Evolutionary conservation across 2,329 filamentous ascomycete species (phyloP).

Genomic region (Nothomitra cinnamomea): DNA sequence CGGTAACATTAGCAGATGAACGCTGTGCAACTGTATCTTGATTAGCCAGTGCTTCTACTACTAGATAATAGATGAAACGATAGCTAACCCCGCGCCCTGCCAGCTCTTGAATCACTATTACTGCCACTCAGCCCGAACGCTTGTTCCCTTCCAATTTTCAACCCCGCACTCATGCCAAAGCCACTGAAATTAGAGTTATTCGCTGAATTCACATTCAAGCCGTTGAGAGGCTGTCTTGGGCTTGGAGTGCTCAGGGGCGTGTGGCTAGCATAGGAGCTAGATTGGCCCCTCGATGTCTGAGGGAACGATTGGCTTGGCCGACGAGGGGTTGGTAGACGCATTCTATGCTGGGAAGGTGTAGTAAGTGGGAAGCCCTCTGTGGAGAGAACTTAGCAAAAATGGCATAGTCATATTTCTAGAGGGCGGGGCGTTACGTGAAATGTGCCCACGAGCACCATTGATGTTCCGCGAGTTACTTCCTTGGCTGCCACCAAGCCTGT

Average conservation of each 20-base stretch:
- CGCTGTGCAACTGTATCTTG: neutral
- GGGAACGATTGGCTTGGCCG: neutral
- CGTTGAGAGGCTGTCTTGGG: conserved; percentile 7
- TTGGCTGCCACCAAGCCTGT: conserved; percentile 10
- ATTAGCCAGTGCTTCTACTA: neutral
- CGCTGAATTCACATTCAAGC: conserved; percentile 7
- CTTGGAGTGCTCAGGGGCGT: neutral
- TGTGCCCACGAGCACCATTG: neutral
- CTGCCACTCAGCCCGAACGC: neutral
- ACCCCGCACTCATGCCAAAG: conserved; percentile 15
- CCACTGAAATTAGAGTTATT: conserved; percentile 10
- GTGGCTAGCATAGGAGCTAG: neutral
- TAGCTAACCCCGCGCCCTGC: neutral
- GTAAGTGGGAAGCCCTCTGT: conserved; percentile 4
- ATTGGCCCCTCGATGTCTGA: neutral
- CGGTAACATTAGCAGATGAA: neutral
- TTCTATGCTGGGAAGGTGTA: conserved; percentile 11
- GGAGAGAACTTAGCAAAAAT: conserved; percentile 1
- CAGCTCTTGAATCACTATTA: neutral
- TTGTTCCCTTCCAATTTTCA: conserved; percentile 11
- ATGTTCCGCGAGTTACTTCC: conserved; percentile 12
- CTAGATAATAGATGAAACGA: too few species aligned
- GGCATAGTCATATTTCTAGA: neutral
- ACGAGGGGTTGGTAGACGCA: conserved; percentile 8
- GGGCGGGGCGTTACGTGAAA: neutral